Evolutionary conservation across 345 rosid species (phyloP), one percentile per base, ranked within the genome.

Genomic region (Luvunga scandens): DNA sequence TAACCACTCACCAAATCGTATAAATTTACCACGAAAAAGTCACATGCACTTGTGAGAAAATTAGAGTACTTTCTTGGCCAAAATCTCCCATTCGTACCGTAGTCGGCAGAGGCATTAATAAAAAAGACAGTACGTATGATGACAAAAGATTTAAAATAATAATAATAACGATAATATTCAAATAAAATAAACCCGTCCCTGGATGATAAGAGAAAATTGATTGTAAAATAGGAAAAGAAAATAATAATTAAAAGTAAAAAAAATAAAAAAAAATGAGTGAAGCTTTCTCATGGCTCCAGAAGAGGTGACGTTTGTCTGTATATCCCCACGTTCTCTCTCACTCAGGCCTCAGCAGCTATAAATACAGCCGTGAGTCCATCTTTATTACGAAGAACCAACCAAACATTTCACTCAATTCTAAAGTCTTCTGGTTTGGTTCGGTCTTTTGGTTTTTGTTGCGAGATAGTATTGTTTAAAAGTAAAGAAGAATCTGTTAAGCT

Each of bases 401-500:
- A 57, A 48, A 14, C 56, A 62, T 53, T 18, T 63, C 25, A 36
- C 13, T 25, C 38, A 36, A 36, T 9, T 25, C 38, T 2, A 19
- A 7, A 18, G 22, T 19, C 57, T 21, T n/a, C 56, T 50, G 27
- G 60, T 13, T 56, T 27, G 28, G 60, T 61, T 60, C 36, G 8
- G 39, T 19, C 57, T 50, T 6, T 18, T 24, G 22, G 31, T 10
- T 22, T 30, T 31, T 0, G 18, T 31, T 60, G 60, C 19, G 0
- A 18, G 39, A 19, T 34, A 9, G 0, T 19, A 7, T 45, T 72
- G 38, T 30, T 14, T n/a, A 10, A 13, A 77, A 83, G 91, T 85
- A 83, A 70, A 69, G 90, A 85, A 87, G 89, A 84, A 84, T 90
- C 93, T 78, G 85, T 88, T 69, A 88, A 90, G 93, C 93, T 90